phyloP scores from a whole-genome alignment of 139 green algal species.

The Haematococcus lacustris region DNA sequence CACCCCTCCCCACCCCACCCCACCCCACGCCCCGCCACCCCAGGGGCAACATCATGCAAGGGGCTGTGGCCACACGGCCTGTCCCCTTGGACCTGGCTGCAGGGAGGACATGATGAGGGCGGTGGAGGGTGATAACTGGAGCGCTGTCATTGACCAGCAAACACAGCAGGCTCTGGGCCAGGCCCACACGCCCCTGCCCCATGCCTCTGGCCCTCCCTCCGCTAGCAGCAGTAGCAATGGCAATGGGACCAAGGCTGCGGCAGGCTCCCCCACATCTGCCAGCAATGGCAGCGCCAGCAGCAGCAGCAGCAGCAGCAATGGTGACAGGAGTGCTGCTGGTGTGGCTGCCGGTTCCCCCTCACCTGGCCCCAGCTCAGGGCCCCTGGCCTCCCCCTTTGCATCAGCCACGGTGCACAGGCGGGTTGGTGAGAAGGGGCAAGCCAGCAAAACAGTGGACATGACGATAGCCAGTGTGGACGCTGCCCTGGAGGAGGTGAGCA shows the following conservation, averaged over 20 bases:
- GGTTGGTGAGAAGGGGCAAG: conserved; percentile 35
- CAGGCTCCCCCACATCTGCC: neutral
- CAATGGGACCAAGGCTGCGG: too few relatives aligned
- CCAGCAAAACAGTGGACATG: too few relatives aligned
- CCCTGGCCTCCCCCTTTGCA: conserved; percentile 69
- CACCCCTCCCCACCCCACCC: too few relatives aligned
- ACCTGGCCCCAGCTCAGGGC: neutral
- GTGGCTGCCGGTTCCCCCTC: too few relatives aligned
- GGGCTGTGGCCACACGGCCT: neutral
- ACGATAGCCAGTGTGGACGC: neutral
- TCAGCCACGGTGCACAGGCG: conserved; percentile 50
- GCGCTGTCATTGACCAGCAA: conserved; percentile 67
- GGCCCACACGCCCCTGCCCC: neutral
- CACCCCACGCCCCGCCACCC: too few relatives aligned
- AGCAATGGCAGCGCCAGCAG: conserved; percentile 5
- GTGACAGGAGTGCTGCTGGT: too few relatives aligned
- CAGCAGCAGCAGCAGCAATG: conserved; percentile 12
- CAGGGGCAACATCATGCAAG: neutral
- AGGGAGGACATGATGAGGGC: conserved; percentile 56
- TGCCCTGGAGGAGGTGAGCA: too few relatives aligned
- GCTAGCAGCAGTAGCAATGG: neutral
- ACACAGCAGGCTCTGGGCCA: conserved; percentile 25
- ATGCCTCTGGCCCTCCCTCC: neutral
- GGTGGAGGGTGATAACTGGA: conserved; percentile 78
- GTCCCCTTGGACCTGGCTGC: neutral